phyloP scores from a whole-genome alignment of 257 asterid genomes.

The Scutellaria minor region DNA sequence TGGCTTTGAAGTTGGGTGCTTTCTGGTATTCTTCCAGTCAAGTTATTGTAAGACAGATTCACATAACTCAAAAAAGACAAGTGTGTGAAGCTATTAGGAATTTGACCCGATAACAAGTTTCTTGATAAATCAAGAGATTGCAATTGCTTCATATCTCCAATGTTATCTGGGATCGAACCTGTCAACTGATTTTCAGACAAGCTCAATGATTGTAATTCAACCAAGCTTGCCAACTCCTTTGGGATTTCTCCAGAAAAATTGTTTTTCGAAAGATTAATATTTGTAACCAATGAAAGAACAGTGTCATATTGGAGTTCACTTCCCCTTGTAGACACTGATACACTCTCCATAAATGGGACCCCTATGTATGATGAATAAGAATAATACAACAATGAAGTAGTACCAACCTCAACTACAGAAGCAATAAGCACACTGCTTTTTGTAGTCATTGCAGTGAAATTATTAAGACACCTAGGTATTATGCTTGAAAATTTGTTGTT shows the following conservation, averaged over 20 bases:
- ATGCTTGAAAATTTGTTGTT: slow-evolving; percentile 36
- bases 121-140: slow-evolving; percentile 37
- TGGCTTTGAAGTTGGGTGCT: slow-evolving; percentile 12
- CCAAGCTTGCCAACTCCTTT: slow-evolving; percentile 27
- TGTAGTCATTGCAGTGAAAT: slow-evolving; percentile 45
- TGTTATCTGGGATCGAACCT: slow-evolving; percentile 23
- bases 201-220: slow-evolving; percentile 33
- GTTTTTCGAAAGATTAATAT: slow-evolving; percentile 36
- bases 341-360: slow-evolving; percentile 28
- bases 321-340: slow-evolving; percentile 30
- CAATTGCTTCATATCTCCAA: slow-evolving; percentile 36
- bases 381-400: too few relatives aligned
- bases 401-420: too few relatives aligned
- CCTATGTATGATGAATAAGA: background rate
- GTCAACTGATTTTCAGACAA: slow-evolving; percentile 36
- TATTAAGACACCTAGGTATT: slow-evolving; percentile 41
- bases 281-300: slow-evolving; percentile 28
- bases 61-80: slow-evolving; percentile 3
- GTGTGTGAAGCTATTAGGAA: slow-evolving; percentile 26
- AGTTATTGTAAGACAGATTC: slow-evolving; percentile 29
- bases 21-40: slow-evolving; percentile 25
- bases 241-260: slow-evolving; percentile 39
- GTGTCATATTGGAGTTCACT: background rate
- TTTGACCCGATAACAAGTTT: slow-evolving; percentile 32
- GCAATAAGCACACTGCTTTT: background rate